Conservation (phyloP, 495 filamentous ascomycete species). For the Penicillium arizonense region DNA sequence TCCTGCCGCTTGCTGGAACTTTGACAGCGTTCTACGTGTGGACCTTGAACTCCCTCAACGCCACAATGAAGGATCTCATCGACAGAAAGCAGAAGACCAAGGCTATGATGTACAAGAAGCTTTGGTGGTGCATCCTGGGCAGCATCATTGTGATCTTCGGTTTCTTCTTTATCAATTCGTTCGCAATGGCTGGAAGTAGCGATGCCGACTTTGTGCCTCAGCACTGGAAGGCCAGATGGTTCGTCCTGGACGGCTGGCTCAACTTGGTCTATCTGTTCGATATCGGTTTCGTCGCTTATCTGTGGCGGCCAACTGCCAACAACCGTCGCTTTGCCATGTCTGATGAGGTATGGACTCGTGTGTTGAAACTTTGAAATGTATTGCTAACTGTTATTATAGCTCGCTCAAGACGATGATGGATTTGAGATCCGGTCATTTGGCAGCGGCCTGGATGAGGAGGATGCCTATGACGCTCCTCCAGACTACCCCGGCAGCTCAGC, state of each 20-base stretch:
- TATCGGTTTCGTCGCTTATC: slow-evolving; percentile 87
- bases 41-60: slow-evolving; percentile 93
- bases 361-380: background rate
- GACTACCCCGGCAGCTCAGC: slow-evolving; percentile 29
- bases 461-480: slow-evolving; percentile 43
- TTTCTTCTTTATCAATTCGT: slow-evolving; percentile 95
- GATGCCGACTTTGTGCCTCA: slow-evolving; percentile 88
- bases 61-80: slow-evolving; percentile 91
- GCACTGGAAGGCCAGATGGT: slow-evolving; percentile 97
- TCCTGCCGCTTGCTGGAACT: slow-evolving; percentile 87
- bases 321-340: slow-evolving; percentile 98
- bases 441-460: slow-evolving; percentile 72
- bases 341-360: slow-evolving; percentile 66
- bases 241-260: slow-evolving; percentile 95
- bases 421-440: slow-evolving; percentile 96
- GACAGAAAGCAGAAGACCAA: slow-evolving; percentile 94
- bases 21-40: slow-evolving; percentile 98
- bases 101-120: slow-evolving; percentile 93
- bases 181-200: slow-evolving; percentile 79
- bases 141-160: slow-evolving; percentile 94
- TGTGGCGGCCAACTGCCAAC: slow-evolving; percentile 96
- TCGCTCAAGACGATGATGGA: slow-evolving; percentile 97
- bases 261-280: slow-evolving; percentile 95
- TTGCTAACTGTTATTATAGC: slow-evolving; percentile 44
- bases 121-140: slow-evolving; percentile 95